Evolutionary conservation across 495 filamentous ascomycete species (phyloP).

Genomic region (Chlorociboria aeruginascens): DNA sequence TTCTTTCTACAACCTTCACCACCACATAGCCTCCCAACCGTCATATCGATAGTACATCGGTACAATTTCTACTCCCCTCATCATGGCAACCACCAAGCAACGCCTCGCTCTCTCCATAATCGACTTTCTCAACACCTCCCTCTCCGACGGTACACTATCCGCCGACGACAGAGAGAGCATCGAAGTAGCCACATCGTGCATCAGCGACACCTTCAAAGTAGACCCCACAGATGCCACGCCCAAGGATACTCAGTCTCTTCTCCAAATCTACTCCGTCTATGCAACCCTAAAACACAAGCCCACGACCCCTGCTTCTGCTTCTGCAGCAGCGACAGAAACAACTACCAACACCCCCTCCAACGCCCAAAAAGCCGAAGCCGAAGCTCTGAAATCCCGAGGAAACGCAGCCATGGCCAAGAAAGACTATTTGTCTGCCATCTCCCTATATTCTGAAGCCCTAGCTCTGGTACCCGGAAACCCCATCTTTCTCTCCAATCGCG

Average conservation of each 20-base stretch:
- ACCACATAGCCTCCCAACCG: no score
- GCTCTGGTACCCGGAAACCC: conserved; percentile 72
- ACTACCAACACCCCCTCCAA: conserved; percentile 30
- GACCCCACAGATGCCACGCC: conserved; percentile 68
- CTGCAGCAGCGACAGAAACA: conserved; percentile 21
- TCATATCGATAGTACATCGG: no score
- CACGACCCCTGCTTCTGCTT: conserved; percentile 22
- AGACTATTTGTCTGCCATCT: conserved; percentile 72
- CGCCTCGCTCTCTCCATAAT: conserved; percentile 93
- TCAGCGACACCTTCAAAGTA: conserved; percentile 87
- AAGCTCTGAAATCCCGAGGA: conserved; percentile 78
- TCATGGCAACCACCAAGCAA: conserved; percentile 63
- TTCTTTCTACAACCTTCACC: no score
- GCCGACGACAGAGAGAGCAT: conserved; percentile 82
- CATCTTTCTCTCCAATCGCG: conserved; percentile 95
- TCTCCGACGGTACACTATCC: conserved; percentile 78
- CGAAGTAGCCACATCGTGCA: conserved; percentile 86
- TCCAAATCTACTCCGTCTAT: conserved; percentile 86
- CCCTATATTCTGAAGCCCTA: conserved; percentile 75
- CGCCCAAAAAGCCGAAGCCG: conserved; percentile 60
- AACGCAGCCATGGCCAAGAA: conserved; percentile 90
- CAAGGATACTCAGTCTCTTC: conserved; percentile 67
- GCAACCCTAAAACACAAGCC: conserved; percentile 79
- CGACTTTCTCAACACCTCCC: conserved; percentile 78
- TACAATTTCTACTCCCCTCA: no score